phyloP scores from a whole-genome alignment of 345 rosid species.

The Boechera divaricarpa region DNA sequence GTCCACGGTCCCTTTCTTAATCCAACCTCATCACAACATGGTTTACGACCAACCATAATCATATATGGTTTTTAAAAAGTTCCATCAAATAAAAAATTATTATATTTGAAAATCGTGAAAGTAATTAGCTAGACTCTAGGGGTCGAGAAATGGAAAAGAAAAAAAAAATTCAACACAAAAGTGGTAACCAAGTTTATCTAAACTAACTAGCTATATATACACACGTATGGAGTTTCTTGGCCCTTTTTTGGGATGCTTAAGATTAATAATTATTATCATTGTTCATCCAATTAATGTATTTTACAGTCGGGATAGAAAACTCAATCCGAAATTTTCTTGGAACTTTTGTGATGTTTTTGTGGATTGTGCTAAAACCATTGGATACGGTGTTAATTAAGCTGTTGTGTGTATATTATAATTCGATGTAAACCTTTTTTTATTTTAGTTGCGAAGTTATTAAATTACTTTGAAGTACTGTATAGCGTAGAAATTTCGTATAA shows the following conservation, averaged over 20 bases:
- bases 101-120: slow-evolving; percentile 19
- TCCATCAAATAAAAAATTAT: background rate
- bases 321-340: background rate
- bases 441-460: background rate
- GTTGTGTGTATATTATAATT: background rate
- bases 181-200: slow-evolving; percentile 44
- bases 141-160: background rate
- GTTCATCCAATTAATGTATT: background rate
- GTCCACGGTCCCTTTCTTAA: slow-evolving; percentile 87
- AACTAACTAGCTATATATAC: slow-evolving; percentile 47
- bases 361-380: background rate
- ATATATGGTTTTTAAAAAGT: background rate
- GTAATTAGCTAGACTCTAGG: background rate
- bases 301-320: background rate
- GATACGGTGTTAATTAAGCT: background rate
- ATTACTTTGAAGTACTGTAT: background rate
- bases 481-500: background rate
- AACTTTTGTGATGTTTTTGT: background rate
- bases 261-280: slow-evolving; percentile 3
- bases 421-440: background rate
- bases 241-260: slow-evolving; percentile 23
- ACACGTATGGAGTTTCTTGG: slow-evolving; percentile 39
- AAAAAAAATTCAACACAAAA: background rate
- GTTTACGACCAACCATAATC: slow-evolving; percentile 65
- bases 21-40: slow-evolving; percentile 71